Base-by-base conservation (phyloP, 805 yeast genomes). In the Yarrowia divulgata region DNA sequence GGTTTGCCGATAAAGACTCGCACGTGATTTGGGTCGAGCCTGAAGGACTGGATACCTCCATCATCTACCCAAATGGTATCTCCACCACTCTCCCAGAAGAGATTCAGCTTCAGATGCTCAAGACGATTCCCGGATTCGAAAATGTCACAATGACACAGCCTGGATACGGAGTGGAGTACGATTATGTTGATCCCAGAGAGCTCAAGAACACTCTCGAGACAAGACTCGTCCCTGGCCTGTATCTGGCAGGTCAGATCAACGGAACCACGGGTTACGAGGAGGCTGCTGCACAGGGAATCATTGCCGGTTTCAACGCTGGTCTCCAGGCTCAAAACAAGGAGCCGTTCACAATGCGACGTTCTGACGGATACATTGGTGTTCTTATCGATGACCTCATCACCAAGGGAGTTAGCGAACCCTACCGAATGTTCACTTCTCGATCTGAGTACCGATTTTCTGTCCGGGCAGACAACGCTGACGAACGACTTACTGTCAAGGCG, bases 201-300 rank as follows among this genome's bases (percentile, higher is more conserved):
- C 82, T 95, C 69, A 83, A 83, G 68, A 84, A 82, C 55, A 90
- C 96, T 0, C 79, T 95, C 58, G 97, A 94, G 75, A 91, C 98
- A 0, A 93, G 91, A 74, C 78, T 85, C 3, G 87, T 95, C 1
- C 79, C 83, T 12, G 98, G 98, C 0, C 79, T 95, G 45, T 95
- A 80, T 77, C 81, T 95, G 55, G 99, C 99, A 0, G 99, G 99
- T 1, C 99, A 95, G 78, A 95, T 95, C 50, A 95, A 95, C 76
- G 99, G 99, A 42, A 95, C 99, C 0, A 95, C 99, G 0, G 99
- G 99, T 0, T 95, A 95, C 74, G 99, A 95, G 80, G 99, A 95
- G 77, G 99, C 99, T 0, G 97, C 97, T 2, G 90, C 98, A 0
- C 99, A 95, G 75, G 99, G 99, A 1, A 83, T 92, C 68, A 80